phyloP scores from a whole-genome alignment of 495 filamentous ascomycete genomes.

The Neurospora sublineolata region DNA sequence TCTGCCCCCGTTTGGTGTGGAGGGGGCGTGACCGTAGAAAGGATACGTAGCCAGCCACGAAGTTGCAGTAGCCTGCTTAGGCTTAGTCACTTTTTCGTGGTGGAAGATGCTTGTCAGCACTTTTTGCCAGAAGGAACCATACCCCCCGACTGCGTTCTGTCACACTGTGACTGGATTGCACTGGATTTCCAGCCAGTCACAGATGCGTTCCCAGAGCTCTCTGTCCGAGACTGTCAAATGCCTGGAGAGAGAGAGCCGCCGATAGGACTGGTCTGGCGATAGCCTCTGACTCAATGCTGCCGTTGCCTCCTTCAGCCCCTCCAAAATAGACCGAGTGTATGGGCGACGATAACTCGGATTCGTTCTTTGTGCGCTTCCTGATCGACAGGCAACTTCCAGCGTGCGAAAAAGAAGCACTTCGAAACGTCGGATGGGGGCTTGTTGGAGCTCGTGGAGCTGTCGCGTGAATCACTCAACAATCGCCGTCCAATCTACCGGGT shows the following conservation, averaged over 20 bases:
- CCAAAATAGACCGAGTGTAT: neutral
- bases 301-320: neutral
- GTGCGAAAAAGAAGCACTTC: neutral
- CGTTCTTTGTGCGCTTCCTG: neutral
- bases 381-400: neutral
- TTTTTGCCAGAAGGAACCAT: conserved; percentile 4
- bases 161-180: neutral
- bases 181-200: neutral
- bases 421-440: neutral
- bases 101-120: conserved; percentile 6
- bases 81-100: conserved; percentile 6
- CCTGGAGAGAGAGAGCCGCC: neutral
- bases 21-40: conserved; percentile 8
- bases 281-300: neutral
- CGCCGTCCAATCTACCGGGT: conserved; percentile 5
- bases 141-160: conserved; percentile 2
- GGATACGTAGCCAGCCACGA: neutral
- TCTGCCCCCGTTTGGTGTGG: neutral
- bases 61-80: conserved; percentile 3
- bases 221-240: neutral
- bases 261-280: neutral
- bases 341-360: neutral
- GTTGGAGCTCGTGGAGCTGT: neutral
- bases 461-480: conserved; percentile 15
- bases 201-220: neutral